Base-by-base conservation (phyloP, 179 eudicot species). In the Silene vulgaris region DNA sequence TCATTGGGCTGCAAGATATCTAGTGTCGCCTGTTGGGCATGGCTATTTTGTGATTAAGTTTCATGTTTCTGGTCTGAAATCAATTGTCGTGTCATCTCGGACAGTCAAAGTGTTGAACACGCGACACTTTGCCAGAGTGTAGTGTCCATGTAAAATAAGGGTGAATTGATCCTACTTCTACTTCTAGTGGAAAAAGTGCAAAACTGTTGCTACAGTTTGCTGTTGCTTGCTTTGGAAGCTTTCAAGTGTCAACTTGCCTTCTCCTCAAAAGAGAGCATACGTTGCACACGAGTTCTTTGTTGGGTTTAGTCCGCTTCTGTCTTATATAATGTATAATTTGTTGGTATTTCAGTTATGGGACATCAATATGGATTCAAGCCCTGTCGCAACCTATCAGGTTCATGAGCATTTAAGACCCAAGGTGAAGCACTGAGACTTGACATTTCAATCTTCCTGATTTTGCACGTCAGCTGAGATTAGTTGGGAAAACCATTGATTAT, bases 331-430 rank as follows among this genome's bases (percentile, higher is more conserved):
- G 11, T 28, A 3, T 66, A 28, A 45, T 1, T 50, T 28, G 4
- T 65, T 81, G 57, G 8, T 57, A 20, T 80, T 82, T 76, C 82
- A 85, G 87, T 76, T 85, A 80, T 85, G 87, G 87, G 87, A 85
- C 69, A 78, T 85, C 82, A 85, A 82, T 72, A 85, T 85, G 87
- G 87, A 85, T 82, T 82, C 87, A 64, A 85, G 85, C 74, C 85
- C 87, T 73, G 87, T 85, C 50, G 76, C 86, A 80, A 77, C 85
- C 73, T 85, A 64, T 71, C 87, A 85, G 72, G 87, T 85, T 61
- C 87, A 85, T 67, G 87, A 85, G 60, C 61, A 85, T 80, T 76
- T 87, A 77, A 82, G 90, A 80, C 88, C 90, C 28, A 85, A 80
- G 90, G 90, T 87, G 45, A 71, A 54, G 54, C 35, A 21, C 40